Percentiles rank a stretch among this genome's conserved stretches.
Conservation (phyloP, 257 asterid species). For the Hygrophila difformis region DNA sequence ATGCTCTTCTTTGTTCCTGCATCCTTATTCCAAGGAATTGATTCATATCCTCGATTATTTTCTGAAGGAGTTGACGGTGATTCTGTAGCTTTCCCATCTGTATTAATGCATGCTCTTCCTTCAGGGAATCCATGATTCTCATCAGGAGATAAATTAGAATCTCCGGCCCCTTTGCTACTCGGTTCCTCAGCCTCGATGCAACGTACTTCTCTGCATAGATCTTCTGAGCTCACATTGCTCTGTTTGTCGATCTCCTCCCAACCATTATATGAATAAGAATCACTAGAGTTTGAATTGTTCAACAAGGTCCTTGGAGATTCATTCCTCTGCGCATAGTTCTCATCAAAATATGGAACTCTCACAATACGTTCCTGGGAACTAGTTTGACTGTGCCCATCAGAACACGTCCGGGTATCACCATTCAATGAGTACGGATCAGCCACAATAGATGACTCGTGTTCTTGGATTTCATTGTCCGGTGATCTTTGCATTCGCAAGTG, state of each 20-base stretch:
- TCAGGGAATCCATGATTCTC: constrained; percentile 21
- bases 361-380: constrained; percentile 56
- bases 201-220: constrained; percentile 72
- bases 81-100: constrained; percentile 13
- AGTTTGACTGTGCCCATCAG: constrained; percentile 52
- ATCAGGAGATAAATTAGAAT: constrained; percentile 21
- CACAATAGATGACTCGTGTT: constrained; percentile 31
- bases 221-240: constrained; percentile 61
- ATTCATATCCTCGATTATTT: constrained; percentile 12
- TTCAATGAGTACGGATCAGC: constrained; percentile 37
- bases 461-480: constrained; percentile 27
- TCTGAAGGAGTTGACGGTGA: constrained; percentile 20
- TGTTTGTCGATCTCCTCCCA: constrained; percentile 82
- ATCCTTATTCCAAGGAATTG: constrained; percentile 24
- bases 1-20: constrained; percentile 23
- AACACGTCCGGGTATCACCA: constrained; percentile 36
- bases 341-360: constrained; percentile 44
- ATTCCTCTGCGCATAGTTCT: constrained; percentile 26
- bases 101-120: constrained; percentile 14
- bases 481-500: constrained; percentile 47
- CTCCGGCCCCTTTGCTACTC: constrained; percentile 23
- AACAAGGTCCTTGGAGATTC: constrained; percentile 31
- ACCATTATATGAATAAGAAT: constrained; percentile 46
- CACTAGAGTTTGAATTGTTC: constrained; percentile 43
- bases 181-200: constrained; percentile 56